Percentiles rank a stretch among this genome's conserved stretches.
Evolutionary conservation across 768 basidiomycete genomes (phyloP).

Genomic region (Podaxis mareebaensis): DNA sequence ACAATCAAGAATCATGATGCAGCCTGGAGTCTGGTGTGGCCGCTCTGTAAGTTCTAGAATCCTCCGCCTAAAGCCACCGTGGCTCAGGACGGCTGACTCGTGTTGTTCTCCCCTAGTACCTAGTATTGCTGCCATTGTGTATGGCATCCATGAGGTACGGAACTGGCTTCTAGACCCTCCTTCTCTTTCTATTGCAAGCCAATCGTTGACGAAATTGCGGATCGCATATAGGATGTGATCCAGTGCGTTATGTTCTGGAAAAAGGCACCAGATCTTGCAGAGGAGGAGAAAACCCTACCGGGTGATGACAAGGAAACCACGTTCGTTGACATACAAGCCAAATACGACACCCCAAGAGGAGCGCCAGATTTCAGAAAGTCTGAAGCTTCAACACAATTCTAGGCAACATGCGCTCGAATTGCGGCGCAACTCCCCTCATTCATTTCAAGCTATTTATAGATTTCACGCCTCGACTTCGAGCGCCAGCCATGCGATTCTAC

Average conservation of each 20-base stretch:
- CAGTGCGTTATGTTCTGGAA: not conserved
- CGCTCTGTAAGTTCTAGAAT: slow-evolving; percentile 1
- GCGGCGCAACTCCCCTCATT: not conserved
- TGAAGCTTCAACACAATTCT: not conserved
- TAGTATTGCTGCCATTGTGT: slow-evolving; percentile 10
- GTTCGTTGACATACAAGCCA: not conserved
- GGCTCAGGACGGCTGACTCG: not conserved
- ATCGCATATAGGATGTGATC: not conserved
- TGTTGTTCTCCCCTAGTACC: not conserved
- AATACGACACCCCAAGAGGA: not conserved
- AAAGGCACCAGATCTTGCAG: not conserved
- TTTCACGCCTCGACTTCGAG: not conserved
- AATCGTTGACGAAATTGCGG: not conserved
- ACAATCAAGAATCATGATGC: not conserved
- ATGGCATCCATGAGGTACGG: slow-evolving; percentile 4
- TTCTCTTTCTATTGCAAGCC: not conserved
- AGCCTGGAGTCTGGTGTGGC: slow-evolving; percentile 5
- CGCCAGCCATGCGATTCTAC: not conserved
- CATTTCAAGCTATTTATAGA: not conserved
- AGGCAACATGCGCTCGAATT: not conserved
- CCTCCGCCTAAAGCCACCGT: not conserved
- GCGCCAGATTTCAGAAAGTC: not conserved
- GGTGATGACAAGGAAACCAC: not conserved
- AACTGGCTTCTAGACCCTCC: not conserved
- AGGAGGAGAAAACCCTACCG: not conserved